Conservation (phyloP, 2,329 filamentous ascomycete genomes). For the Lachnellula occidentalis region DNA sequence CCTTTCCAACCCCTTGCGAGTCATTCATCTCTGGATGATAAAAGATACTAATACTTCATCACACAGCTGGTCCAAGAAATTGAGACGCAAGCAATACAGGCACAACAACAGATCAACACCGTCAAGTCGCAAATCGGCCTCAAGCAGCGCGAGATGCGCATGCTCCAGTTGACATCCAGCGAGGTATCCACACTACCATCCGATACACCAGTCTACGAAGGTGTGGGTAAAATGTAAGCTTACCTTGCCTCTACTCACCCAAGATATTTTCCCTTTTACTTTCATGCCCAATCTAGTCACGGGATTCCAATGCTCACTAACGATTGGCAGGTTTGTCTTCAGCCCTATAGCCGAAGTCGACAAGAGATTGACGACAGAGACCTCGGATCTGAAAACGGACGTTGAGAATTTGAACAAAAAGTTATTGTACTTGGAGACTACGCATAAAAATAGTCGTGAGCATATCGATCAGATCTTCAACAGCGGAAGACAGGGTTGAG, state of each 20-base stretch:
- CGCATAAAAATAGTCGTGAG: slow-evolving; percentile 86
- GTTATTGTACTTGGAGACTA: slow-evolving; percentile 88
- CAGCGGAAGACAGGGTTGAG: slow-evolving; percentile 33
- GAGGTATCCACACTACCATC: slow-evolving; percentile 74
- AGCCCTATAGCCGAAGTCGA: slow-evolving; percentile 69
- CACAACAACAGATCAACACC: slow-evolving; percentile 87
- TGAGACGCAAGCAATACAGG: slow-evolving; percentile 78
- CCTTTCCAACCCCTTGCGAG: background rate
- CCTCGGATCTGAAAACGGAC: slow-evolving; percentile 69
- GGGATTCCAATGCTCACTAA: slow-evolving; percentile 9
- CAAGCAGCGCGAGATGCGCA: slow-evolving; percentile 83
- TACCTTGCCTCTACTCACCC: background rate
- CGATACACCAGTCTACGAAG: slow-evolving; percentile 82
- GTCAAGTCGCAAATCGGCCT: slow-evolving; percentile 77
- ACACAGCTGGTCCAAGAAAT: slow-evolving; percentile 87
- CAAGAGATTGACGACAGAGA: slow-evolving; percentile 69
- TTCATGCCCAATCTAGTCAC: slow-evolving; percentile 12
- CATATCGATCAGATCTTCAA: slow-evolving; percentile 86
- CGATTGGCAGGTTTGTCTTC: slow-evolving; percentile 70
- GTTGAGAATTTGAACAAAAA: slow-evolving; percentile 80
- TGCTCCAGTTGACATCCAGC: slow-evolving; percentile 78
- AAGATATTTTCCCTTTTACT: background rate
- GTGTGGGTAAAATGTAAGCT: slow-evolving; percentile 90
- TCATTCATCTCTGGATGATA: slow-evolving; percentile 9
- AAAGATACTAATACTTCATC: slow-evolving; percentile 1